Conservation (phyloP, 768 basidiomycete species). For the Leccinum uliginosum region DNA sequence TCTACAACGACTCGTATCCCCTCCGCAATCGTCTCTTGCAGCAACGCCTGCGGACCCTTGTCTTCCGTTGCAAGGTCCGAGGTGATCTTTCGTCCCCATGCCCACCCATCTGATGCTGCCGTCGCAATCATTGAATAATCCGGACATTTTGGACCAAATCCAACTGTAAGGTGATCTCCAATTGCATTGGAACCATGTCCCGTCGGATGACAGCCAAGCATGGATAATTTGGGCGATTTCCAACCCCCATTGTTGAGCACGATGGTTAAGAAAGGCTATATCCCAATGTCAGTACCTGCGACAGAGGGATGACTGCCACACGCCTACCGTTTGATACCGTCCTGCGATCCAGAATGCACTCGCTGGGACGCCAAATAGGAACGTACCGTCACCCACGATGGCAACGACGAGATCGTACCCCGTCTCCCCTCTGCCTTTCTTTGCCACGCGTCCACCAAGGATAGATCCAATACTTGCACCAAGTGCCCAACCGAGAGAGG, state of each 20-base stretch:
- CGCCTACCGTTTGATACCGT: slow-evolving; percentile 57
- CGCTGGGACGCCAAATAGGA: slow-evolving; percentile 60
- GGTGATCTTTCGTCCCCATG: slow-evolving; percentile 43
- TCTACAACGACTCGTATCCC: slow-evolving; percentile 53
- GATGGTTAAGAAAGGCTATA: slow-evolving; percentile 65
- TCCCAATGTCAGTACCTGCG: neutral
- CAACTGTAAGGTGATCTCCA: slow-evolving; percentile 52
- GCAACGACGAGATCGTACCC: slow-evolving; percentile 51
- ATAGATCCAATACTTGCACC: slow-evolving; percentile 60
- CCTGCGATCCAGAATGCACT: slow-evolving; percentile 72
- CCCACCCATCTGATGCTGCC: slow-evolving; percentile 69
- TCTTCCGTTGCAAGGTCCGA: slow-evolving; percentile 20
- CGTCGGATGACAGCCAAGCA: slow-evolving; percentile 59
- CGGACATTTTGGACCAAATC: slow-evolving; percentile 60
- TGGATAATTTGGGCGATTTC: slow-evolving; percentile 60
- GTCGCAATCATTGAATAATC: slow-evolving; percentile 61
- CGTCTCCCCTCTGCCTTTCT: slow-evolving; percentile 17
- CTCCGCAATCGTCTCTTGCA: slow-evolving; percentile 38
- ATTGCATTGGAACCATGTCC: slow-evolving; percentile 46
- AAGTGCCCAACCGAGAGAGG: slow-evolving; percentile 64
- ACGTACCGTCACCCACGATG: slow-evolving; percentile 69
- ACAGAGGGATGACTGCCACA: too few species aligned
- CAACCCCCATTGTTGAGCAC: slow-evolving; percentile 72
- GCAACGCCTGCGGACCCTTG: slow-evolving; percentile 19
- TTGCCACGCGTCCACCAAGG: slow-evolving; percentile 37